Evolutionary conservation across 306 rosid genomes (phyloP).

Genomic region (Rubus idaeus): DNA sequence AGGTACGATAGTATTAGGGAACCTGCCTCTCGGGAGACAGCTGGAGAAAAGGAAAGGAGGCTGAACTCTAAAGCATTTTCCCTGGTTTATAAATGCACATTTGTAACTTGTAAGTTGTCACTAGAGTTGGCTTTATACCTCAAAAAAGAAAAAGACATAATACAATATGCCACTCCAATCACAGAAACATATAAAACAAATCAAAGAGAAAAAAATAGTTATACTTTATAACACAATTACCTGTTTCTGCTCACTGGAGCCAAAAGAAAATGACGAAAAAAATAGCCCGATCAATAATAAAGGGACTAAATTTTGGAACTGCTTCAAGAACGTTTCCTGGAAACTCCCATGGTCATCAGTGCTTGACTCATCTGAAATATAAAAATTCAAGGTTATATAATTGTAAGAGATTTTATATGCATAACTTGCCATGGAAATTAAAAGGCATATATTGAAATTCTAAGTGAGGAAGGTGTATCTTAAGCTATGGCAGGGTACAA

Average conservation of each 20-base stretch:
- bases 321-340: conserved; percentile 57
- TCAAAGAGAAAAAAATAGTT: neutral
- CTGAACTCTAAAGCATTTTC: neutral
- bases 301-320: conserved; percentile 54
- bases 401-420: conserved; percentile 3
- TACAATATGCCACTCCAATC: neutral
- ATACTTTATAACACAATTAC: conserved; percentile 27
- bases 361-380: conserved; percentile 63
- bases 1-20: neutral
- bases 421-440: neutral
- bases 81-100: neutral
- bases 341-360: conserved; percentile 59
- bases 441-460: neutral
- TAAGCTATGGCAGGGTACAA: neutral
- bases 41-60: neutral
- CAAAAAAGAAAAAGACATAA: neutral
- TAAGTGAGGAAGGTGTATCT: neutral
- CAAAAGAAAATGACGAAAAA: conserved; percentile 51
- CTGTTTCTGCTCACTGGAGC: conserved; percentile 72
- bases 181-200: neutral
- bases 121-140: neutral
- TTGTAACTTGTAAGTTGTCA: neutral
- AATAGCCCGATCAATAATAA: conserved; percentile 58
- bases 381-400: conserved; percentile 17
- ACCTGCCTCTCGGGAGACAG: neutral